Evolutionary conservation across 106 monocot species (phyloP).

Genomic region (Acanthochlamys bracteata): DNA sequence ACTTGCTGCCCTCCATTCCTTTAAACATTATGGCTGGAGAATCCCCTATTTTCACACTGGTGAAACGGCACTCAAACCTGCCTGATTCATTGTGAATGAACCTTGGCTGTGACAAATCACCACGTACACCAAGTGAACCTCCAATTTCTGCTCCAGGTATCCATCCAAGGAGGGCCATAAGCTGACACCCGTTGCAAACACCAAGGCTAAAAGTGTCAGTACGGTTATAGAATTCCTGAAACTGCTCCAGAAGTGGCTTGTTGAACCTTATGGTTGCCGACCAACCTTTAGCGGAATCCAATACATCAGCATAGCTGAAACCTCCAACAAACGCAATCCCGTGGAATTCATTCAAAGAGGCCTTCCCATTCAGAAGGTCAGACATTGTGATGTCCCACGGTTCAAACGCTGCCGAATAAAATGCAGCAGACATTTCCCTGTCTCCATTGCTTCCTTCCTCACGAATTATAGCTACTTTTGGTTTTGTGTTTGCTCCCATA

Average conservation of each 20-base stretch:
- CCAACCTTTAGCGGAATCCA: slow-evolving; percentile 96
- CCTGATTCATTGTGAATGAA: slow-evolving; percentile 96
- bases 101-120: slow-evolving; percentile 68
- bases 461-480: slow-evolving; percentile 86
- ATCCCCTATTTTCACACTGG: slow-evolving; percentile 53
- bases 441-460: slow-evolving; percentile 99
- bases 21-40: slow-evolving; percentile 86
- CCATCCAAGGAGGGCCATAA: slow-evolving; percentile 98
- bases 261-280: slow-evolving; percentile 88
- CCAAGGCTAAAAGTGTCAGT: slow-evolving; percentile 92
- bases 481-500: slow-evolving; percentile 32
- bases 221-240: slow-evolving; percentile 66
- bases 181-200: slow-evolving; percentile 93
- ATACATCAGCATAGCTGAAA: slow-evolving; percentile 94
- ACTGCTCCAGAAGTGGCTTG: slow-evolving; percentile 43
- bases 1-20: slow-evolving; percentile 84
- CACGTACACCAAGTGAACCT: slow-evolving; percentile 26
- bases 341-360: slow-evolving; percentile 52
- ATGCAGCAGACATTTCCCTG: slow-evolving; percentile 90
- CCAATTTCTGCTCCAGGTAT: slow-evolving; percentile 50
- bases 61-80: slow-evolving; percentile 83
- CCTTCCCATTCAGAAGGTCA: slow-evolving; percentile 47
- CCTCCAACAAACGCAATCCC: slow-evolving; percentile 96
- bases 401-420: slow-evolving; percentile 87
- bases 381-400: slow-evolving; percentile 95